phyloP scores from a whole-genome alignment of 495 filamentous ascomycete genomes.

The Xylaria sp. region DNA sequence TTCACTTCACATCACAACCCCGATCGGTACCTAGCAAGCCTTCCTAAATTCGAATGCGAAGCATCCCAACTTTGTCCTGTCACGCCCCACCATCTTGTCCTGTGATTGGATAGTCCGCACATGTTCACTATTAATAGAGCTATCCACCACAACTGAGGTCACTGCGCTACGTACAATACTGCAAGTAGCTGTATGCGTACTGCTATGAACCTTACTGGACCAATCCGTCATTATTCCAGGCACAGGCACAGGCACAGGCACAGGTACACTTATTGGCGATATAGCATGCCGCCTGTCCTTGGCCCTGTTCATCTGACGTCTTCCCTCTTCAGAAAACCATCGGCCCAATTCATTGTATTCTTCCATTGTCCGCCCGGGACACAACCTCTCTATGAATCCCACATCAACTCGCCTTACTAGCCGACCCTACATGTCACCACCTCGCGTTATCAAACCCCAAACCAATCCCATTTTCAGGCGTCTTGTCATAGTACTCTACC shows the following conservation, averaged over 20 bases:
- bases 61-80: conserved; percentile 3
- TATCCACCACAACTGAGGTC: neutral
- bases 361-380: neutral
- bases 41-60: neutral
- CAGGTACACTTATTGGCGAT: neutral
- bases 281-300: neutral
- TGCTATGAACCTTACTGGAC: neutral
- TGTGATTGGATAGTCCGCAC: conserved; percentile 1
- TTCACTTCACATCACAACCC: neutral
- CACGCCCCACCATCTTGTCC: conserved; percentile 10
- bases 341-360: neutral
- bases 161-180: neutral
- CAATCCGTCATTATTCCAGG: no score
- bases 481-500: neutral
- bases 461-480: neutral
- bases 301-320: neutral
- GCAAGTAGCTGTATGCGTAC: no score
- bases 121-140: neutral
- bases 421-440: neutral
- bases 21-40: neutral
- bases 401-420: neutral
- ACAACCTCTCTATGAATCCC: neutral
- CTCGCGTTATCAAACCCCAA: neutral
- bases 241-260: no score
- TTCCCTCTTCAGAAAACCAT: neutral